Percentiles rank a stretch among this genome's conserved stretches.
phyloP scores from a whole-genome alignment of 2,329 filamentous ascomycete genomes.

The Karstenula rhodostoma region DNA sequence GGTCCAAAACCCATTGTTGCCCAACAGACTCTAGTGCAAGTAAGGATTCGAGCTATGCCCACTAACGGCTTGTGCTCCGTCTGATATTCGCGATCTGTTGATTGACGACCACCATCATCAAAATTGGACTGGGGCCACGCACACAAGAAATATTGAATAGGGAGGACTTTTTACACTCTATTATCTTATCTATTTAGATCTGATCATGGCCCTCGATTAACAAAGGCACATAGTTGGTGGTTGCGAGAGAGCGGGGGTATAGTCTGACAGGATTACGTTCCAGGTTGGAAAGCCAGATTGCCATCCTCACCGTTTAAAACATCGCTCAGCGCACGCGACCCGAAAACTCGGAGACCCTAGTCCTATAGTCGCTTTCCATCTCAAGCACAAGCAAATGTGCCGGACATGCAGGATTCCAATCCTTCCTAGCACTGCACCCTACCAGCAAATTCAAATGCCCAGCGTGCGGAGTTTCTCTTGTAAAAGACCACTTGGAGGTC shows the following conservation, averaged over 20 bases:
- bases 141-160: background rate
- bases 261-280: background rate
- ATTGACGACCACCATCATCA: background rate
- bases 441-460: no score
- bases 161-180: background rate
- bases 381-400: background rate
- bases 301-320: background rate
- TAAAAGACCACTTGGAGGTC: no score
- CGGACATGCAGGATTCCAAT: no score
- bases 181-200: background rate
- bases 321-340: background rate
- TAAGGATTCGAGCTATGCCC: background rate
- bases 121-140: background rate
- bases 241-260: background rate
- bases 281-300: background rate
- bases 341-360: background rate
- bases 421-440: no score
- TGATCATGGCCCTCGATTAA: background rate
- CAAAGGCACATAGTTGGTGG: background rate
- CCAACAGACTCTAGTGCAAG: background rate
- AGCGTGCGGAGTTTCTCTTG: no score
- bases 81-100: background rate
- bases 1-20: background rate
- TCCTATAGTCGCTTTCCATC: background rate
- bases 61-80: background rate